These are phyloP conservation scores for Cyclotella distinguenda DNA, from an alignment of 108 stramenopile genomes.

Conservation along the genomic window DNA sequence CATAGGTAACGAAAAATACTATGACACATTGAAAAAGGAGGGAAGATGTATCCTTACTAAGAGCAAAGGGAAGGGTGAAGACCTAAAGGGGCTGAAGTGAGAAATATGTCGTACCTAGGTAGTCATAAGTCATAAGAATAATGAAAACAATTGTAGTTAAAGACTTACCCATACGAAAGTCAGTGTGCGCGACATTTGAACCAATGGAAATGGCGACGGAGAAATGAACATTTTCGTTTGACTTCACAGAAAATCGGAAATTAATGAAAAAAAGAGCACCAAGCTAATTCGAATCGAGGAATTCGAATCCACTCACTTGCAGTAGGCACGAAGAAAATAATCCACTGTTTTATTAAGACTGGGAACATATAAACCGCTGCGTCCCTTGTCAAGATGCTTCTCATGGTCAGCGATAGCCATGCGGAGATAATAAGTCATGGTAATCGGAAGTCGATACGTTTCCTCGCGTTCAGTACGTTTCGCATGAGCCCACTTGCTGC, in stretches of 20 bases:
- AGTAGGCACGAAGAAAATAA: slow-evolving; percentile 6
- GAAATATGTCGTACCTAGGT: background rate
- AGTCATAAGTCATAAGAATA: background rate
- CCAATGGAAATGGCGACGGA: slow-evolving; percentile 11
- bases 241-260: background rate
- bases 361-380: background rate
- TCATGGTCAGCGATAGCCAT: slow-evolving; percentile 1
- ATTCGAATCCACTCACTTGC: background rate
- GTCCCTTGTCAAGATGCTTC: background rate
- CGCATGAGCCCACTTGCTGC: slow-evolving; percentile 6
- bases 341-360: slow-evolving; percentile 10
- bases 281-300: background rate
- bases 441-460: slow-evolving; percentile 14
- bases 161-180: slow-evolving; percentile 13
- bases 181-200: slow-evolving; percentile 15
- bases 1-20: slow-evolving; percentile 31
- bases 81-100: too few species aligned
- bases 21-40: too few species aligned
- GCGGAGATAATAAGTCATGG: slow-evolving; percentile 13
- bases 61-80: too few species aligned
- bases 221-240: slow-evolving; percentile 7
- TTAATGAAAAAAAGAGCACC: background rate
- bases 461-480: slow-evolving; percentile 19
- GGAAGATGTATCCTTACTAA: too few species aligned
- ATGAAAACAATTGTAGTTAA: background rate